Conservation (phyloP, 2,329 filamentous ascomycete species). For the Penicillium sp. region DNA sequence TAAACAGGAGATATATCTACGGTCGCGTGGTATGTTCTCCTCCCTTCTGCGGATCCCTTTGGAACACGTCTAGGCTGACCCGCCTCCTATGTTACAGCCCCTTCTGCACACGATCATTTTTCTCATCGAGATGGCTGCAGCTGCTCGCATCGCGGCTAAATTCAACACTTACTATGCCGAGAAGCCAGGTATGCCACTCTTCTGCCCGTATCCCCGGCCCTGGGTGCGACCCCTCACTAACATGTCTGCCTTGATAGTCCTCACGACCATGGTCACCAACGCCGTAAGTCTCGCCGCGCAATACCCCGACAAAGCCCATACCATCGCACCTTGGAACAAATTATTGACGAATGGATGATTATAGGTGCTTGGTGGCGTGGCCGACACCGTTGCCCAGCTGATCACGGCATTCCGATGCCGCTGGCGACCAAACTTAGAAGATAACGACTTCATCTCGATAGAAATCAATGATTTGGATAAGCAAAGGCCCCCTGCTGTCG, state of each 20-base stretch:
- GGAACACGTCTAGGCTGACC: slow-evolving; percentile 8
- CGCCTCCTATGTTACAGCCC: slow-evolving; percentile 55
- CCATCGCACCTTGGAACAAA: neutral
- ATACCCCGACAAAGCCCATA: neutral
- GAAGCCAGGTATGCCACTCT: slow-evolving; percentile 62
- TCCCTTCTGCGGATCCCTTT: neutral
- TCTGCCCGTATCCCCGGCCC: neutral
- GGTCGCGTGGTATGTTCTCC: slow-evolving; percentile 41
- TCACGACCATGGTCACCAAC: slow-evolving; percentile 99
- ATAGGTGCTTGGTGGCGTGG: slow-evolving; percentile 80
- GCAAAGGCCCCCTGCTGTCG: slow-evolving; percentile 64
- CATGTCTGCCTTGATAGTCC: slow-evolving; percentile 51
- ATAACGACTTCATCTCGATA: slow-evolving; percentile 70
- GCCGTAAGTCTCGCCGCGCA: slow-evolving; percentile 54
- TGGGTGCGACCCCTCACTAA: slow-evolving; percentile 13
- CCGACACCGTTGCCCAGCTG: slow-evolving; percentile 91
- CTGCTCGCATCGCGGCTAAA: slow-evolving; percentile 73
- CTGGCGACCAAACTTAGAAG: slow-evolving; percentile 51
- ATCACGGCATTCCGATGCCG: slow-evolving; percentile 70
- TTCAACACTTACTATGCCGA: slow-evolving; percentile 94
- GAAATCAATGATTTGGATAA: slow-evolving; percentile 84
- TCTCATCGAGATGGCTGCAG: slow-evolving; percentile 80
- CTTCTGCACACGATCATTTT: slow-evolving; percentile 80
- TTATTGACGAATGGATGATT: slow-evolving; percentile 10
- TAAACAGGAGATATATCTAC: slow-evolving; percentile 48